Base-by-base conservation (phyloP, 2,329 filamentous ascomycete genomes). In the Paraphoma sp. region DNA sequence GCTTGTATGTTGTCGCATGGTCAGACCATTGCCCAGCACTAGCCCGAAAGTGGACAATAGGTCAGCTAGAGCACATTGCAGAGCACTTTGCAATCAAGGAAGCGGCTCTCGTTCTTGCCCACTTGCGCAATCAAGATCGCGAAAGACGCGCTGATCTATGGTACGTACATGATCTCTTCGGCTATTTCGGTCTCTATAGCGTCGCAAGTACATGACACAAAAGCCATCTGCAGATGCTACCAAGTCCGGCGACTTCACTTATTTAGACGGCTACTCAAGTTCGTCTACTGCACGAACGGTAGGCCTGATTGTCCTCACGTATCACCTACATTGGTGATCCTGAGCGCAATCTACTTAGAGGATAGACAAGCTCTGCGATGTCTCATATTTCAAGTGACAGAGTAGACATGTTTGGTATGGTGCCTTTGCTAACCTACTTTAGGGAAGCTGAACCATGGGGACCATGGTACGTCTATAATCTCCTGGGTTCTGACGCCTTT, bases 71-170 rank as follows among this genome's bases (percentile, higher is more conserved):
- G 10, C 44, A 64, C 42, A 64, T 66, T 9, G 54, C 54, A 5
- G 55, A 62, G 23, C 63, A 64, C 51, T 66, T 66, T 38, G 47
- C 46, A 7, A 62, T 66, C n/a, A 60, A 53, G 36, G 61, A 64
- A 40, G 62, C 62, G 9, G 50, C 50, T 4, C 14, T 54, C n/a
- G 54, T 66, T 23, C 30, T 48, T 14, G 53, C 44, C 7, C 53
- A 62, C 8, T 12, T 65, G 30, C 23, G 31, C 30, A 41, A 44
- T 10, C 57, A 53, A 33, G 42, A 53, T 17, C 30, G 12, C 14
- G 18, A 47, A 30, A 48, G 43, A 3, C 17, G 23, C 17, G 3
- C 17, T 8, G 45, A 57, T 46, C 30, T 43, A 43, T 57, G 50
- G 54, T 57, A 60, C 14, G 57, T 54, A 42, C 45, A 29, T n/a